phyloP scores from a whole-genome alignment of 306 rosid genomes.

The Mucuna pruriens region DNA sequence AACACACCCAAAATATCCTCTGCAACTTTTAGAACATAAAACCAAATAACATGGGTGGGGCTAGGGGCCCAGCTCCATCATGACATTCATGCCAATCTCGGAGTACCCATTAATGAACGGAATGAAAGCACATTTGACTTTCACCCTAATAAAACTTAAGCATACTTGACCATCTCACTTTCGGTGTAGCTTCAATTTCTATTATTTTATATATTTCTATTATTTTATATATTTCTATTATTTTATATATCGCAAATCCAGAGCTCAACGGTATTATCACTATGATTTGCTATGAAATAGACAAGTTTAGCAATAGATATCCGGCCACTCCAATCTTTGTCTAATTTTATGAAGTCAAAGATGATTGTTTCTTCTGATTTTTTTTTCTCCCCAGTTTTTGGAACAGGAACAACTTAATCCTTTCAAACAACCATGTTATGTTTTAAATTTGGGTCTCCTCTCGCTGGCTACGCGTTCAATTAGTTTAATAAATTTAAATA shows the following conservation, averaged over 20 bases:
- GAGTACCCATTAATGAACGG: constrained; percentile 62
- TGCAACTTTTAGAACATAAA: constrained; percentile 32
- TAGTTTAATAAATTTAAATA: background rate
- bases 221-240: constrained; percentile 1
- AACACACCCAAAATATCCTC: constrained; percentile 11
- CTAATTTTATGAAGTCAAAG: constrained; percentile 17
- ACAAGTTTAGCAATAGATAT: constrained; percentile 38
- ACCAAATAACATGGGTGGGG: constrained; percentile 40
- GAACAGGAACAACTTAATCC: constrained; percentile 15
- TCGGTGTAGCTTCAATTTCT: constrained; percentile 53
- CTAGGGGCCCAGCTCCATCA: constrained; percentile 65
- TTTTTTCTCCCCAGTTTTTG: constrained; percentile 16
- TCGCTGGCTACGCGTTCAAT: background rate
- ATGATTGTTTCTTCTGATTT: background rate
- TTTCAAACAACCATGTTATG: background rate
- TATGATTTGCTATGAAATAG: background rate
- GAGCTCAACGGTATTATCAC: constrained; percentile 12
- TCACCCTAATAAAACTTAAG: constrained; percentile 24
- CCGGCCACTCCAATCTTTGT: constrained; percentile 38
- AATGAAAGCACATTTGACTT: constrained; percentile 67
- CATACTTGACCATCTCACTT: constrained; percentile 58
- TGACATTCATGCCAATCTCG: constrained; percentile 71
- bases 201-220: constrained; percentile 8
- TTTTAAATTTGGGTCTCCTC: no score
- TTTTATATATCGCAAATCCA: constrained; percentile 7